Conservation (phyloP, 768 basidiomycete species). For the Vararia minispora region DNA sequence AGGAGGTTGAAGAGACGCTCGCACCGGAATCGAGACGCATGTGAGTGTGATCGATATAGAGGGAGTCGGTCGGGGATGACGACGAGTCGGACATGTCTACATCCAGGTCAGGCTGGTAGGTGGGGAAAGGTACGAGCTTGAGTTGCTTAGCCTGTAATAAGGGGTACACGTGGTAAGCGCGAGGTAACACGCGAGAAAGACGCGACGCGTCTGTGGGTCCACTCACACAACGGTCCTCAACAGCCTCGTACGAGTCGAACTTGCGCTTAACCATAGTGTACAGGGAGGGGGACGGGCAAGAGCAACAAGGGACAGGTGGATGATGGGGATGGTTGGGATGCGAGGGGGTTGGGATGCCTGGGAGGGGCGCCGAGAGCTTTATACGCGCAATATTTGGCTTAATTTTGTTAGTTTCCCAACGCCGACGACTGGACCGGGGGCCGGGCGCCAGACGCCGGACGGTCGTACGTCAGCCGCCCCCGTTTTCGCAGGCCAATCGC, state of each 20-base stretch:
- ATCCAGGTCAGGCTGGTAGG: conserved; percentile 37
- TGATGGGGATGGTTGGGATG: not conserved
- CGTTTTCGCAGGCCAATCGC: too few relatives aligned
- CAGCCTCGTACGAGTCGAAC: conserved; percentile 45
- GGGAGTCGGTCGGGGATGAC: conserved; percentile 44
- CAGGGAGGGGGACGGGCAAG: conserved; percentile 8
- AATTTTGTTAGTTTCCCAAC: too few relatives aligned
- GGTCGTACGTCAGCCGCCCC: too few relatives aligned
- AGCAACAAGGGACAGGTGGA: conserved; percentile 3
- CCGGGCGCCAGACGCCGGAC: too few relatives aligned
- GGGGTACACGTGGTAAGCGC: conserved; percentile 26
- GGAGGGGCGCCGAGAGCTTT: conserved; percentile 8
- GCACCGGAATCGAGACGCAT: conserved; percentile 54
- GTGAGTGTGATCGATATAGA: conserved; percentile 39
- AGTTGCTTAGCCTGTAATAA: conserved; percentile 45
- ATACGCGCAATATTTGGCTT: too few relatives aligned
- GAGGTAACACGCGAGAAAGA: conserved; percentile 15
- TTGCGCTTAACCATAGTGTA: conserved; percentile 67
- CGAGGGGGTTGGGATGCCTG: conserved; percentile 16
- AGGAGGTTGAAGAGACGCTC: conserved; percentile 42
- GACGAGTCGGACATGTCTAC: conserved; percentile 58
- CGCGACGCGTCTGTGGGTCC: conserved; percentile 5
- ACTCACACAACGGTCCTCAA: conserved; percentile 31
- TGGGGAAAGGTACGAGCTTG: conserved; percentile 68
- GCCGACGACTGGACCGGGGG: too few relatives aligned